Evolutionary conservation across 805 yeast genomes (phyloP).

Genomic region (Helenozyma baotianmanensis): DNA sequence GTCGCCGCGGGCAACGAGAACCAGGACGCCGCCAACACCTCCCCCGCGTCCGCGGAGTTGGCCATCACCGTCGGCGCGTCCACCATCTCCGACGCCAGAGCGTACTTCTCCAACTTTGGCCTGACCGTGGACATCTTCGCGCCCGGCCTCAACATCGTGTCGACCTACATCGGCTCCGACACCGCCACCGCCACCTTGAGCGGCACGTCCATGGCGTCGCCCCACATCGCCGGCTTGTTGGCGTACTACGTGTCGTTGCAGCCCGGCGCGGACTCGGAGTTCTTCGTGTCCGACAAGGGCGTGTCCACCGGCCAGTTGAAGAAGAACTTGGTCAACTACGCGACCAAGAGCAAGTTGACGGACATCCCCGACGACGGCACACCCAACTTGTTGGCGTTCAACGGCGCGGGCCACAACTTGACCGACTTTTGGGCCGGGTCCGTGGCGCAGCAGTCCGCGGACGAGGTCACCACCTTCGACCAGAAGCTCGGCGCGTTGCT

Average conservation of each 20-base stretch:
- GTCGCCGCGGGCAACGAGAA: slow-evolving; percentile 64
- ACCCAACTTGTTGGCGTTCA: slow-evolving; percentile 72
- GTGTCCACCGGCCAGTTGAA: slow-evolving; percentile 72
- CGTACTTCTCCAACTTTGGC: slow-evolving; percentile 53
- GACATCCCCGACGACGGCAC: slow-evolving; percentile 67
- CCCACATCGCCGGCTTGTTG: slow-evolving; percentile 89
- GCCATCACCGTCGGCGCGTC: slow-evolving; percentile 53
- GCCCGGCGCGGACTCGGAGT: slow-evolving; percentile 68
- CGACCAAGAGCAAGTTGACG: slow-evolving; percentile 53
- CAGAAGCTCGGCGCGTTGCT: slow-evolving; percentile 20
- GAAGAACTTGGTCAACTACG: slow-evolving; percentile 66
- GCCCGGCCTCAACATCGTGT: slow-evolving; percentile 52
- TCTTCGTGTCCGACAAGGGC: slow-evolving; percentile 46
- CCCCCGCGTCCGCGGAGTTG: slow-evolving; percentile 58
- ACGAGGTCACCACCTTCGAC: slow-evolving; percentile 7
- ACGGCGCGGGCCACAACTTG: slow-evolving; percentile 76
- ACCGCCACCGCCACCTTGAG: slow-evolving; percentile 77
- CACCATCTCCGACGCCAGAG: slow-evolving; percentile 40
- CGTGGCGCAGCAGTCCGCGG: slow-evolving; percentile 13
- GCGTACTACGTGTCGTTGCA: slow-evolving; percentile 84
- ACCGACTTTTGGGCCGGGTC: slow-evolving; percentile 54
- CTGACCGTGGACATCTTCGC: slow-evolving; percentile 50
- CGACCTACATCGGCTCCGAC: slow-evolving; percentile 69
- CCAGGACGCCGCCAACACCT: slow-evolving; percentile 53
- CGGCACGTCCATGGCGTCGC: slow-evolving; percentile 98